Base-by-base conservation (phyloP, 805 yeast species). In the Wickerhamiella musiphila region DNA sequence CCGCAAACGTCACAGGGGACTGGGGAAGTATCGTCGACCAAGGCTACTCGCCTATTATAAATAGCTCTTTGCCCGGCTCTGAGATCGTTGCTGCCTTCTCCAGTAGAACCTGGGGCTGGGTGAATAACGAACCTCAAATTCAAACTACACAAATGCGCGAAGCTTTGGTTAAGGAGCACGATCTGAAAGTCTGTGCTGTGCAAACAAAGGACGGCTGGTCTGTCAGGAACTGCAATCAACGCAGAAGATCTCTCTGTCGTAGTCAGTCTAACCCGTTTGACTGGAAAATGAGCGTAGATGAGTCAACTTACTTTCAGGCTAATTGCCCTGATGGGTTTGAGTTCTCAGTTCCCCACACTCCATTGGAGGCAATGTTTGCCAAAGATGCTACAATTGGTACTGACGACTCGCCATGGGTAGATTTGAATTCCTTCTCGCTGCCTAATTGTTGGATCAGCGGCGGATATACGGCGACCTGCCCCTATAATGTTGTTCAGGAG, bases 361-460 rank as follows among this genome's bases (percentile, higher is more conserved):
- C 78, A 2, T 35, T 63, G 3, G 65, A 71, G 32, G 67, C 68
- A 35, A 37, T 37, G 35, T 35, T 44, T 22, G 49, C 51, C 2
- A 31, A 34, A 16, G 36, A 38, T 12, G 28, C 36, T 3, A 18
- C n/a, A 13, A 26, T 25, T 14, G 22, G 14, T 6, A 21, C 28
- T 4, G 34, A 18, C 2, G 17, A 41, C 43, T 66, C 68, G 0
- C 57, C 70, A 0, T 84, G 95, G 95, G 67, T 82, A 3, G 82
- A 81, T 53, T 43, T 82, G 40, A 84, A 86, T 48, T 79, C 84
- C 12, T 62, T 86, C 15, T 66, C 79, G 1, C 70, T 73, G 14
- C 54, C 64, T 3, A 66, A 70, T 34, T 84, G 96, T 47, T 86
- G 90, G 84, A 83, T 83, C 4, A 52, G 67, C 9, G 94, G 93